Evolutionary conservation across 2,329 filamentous ascomycete genomes (phyloP).

Genomic region (Cladophialophora psammophila): DNA sequence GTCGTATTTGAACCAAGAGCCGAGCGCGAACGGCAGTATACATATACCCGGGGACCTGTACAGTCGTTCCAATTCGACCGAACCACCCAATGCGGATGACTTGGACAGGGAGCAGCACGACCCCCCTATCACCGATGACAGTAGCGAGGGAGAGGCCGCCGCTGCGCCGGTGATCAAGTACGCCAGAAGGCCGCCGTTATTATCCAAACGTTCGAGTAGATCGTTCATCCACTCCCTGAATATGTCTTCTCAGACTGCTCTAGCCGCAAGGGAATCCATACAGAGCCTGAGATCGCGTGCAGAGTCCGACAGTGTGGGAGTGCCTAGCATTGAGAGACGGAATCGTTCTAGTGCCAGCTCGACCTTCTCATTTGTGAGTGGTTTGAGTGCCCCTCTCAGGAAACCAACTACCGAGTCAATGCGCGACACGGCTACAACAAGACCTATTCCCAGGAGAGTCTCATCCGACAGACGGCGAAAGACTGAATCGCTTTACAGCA

Average conservation of each 20-base stretch:
- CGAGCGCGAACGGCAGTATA: conserved; percentile 6
- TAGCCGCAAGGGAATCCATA: conserved; percentile 30
- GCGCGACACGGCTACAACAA: conserved; percentile 28
- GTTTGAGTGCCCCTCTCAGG: conserved; percentile 25
- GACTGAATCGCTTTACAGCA: conserved; percentile 32
- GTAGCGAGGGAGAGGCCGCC: conserved; percentile 36
- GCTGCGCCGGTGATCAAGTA: conserved; percentile 36
- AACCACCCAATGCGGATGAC: conserved; percentile 29
- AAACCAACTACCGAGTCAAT: conserved; percentile 30
- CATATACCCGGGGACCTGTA: background rate
- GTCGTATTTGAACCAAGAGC: conserved; percentile 39
- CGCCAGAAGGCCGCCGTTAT: conserved; percentile 31
- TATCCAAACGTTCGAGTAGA: conserved; percentile 31
- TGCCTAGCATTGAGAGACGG: conserved; percentile 36
- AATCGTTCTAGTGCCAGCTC: conserved; percentile 34
- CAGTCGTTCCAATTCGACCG: conserved; percentile 9
- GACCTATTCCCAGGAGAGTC: conserved; percentile 27
- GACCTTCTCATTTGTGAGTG: conserved; percentile 34
- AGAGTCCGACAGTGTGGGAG: conserved; percentile 33
- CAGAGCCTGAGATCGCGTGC: conserved; percentile 37
- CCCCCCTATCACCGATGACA: conserved; percentile 28
- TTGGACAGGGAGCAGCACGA: conserved; percentile 32
- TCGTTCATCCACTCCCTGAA: conserved; percentile 28
- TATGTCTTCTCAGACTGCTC: conserved; percentile 27
- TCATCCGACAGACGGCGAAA: conserved; percentile 33